These are phyloP conservation scores for Begonia loranthoides DNA, from an alignment of 306 rosid genomes.

Conservation along the genomic window DNA sequence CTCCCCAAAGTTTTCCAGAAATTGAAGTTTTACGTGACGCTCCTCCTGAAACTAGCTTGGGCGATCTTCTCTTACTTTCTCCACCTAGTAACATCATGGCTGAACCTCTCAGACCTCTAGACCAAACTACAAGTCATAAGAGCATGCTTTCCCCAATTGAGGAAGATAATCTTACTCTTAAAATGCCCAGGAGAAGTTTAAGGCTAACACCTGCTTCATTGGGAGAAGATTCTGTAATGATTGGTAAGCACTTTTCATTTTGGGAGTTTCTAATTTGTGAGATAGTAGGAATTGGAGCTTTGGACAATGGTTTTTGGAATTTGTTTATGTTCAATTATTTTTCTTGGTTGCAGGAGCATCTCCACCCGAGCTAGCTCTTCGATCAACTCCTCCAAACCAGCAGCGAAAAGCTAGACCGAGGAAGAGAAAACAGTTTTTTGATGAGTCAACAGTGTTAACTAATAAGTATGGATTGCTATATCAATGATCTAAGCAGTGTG, in stretches of 20 bases:
- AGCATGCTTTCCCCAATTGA: slow-evolving; percentile 15
- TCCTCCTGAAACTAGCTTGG: slow-evolving; percentile 17
- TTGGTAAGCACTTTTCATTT: slow-evolving; percentile 11
- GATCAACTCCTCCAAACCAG: slow-evolving; percentile 34
- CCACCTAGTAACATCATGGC: slow-evolving; percentile 10
- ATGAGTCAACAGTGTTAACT: slow-evolving; percentile 51
- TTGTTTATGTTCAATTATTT: slow-evolving; percentile 4
- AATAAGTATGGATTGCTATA: slow-evolving; percentile 37
- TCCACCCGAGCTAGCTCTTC: slow-evolving; percentile 17
- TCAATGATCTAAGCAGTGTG: slow-evolving; percentile 4
- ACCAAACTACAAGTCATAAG: slow-evolving; percentile 15
- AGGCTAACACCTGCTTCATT: slow-evolving; percentile 29
- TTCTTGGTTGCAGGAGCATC: neutral
- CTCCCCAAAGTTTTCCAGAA: slow-evolving; percentile 19
- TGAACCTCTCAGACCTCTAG: slow-evolving; percentile 16
- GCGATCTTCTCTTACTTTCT: slow-evolving; percentile 11
- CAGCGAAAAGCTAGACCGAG: slow-evolving; percentile 45
- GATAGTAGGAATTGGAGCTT: neutral
- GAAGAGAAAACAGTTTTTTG: slow-evolving; percentile 61
- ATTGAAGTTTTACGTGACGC: slow-evolving; percentile 28
- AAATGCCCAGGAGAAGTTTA: slow-evolving; percentile 16
- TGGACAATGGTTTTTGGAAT: neutral
- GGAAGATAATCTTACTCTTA: slow-evolving; percentile 18
- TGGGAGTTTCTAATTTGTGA: slow-evolving; percentile 20
- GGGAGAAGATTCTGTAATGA: slow-evolving; percentile 20